These are phyloP conservation scores for Backusella tuberculispora DNA, from an alignment of 192 early-diverging fungal species.

Conservation along the genomic window DNA sequence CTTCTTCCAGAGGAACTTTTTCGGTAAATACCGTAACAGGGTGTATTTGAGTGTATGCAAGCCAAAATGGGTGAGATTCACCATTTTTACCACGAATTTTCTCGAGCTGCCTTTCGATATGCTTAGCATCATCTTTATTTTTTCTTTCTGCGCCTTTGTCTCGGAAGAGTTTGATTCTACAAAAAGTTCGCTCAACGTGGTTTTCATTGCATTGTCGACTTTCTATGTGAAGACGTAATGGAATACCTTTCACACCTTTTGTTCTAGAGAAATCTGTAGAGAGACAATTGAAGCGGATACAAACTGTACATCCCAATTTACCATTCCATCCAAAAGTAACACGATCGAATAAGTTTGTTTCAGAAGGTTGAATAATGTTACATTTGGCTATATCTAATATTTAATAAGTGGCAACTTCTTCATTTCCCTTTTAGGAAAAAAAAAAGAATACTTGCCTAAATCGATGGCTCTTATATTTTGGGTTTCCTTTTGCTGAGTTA, in stretches of 20 bases:
- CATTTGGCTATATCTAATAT: not conserved
- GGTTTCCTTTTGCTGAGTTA: conserved; percentile 65
- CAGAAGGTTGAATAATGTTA: conserved; percentile 52
- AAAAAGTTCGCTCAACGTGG: conserved; percentile 57
- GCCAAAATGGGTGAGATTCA: conserved; percentile 43
- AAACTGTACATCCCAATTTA: conserved; percentile 61
- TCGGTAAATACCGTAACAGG: conserved; percentile 40
- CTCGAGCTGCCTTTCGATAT: conserved; percentile 70
- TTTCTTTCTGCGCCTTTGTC: conserved; percentile 84
- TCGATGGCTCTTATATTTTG: conserved; percentile 65
- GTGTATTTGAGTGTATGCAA: conserved; percentile 37
- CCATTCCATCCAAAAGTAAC: conserved; percentile 75
- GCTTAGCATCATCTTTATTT: conserved; percentile 77
- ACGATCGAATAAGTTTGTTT: conserved; percentile 67
- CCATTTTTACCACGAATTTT: conserved; percentile 56
- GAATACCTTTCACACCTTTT: conserved; percentile 81
- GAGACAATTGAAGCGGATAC: conserved; percentile 73
- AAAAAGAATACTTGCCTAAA: conserved; percentile 45
- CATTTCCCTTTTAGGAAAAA: not conserved
- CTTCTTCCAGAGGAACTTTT: not conserved
- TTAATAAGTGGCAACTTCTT: not conserved
- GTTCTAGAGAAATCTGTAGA: conserved; percentile 83
- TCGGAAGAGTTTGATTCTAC: conserved; percentile 70
- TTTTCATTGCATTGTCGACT: conserved; percentile 26
- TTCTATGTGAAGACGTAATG: conserved; percentile 60